Conservation (phyloP, 2,329 filamentous ascomycete genomes). For the Blastomyces gilchristii region DNA sequence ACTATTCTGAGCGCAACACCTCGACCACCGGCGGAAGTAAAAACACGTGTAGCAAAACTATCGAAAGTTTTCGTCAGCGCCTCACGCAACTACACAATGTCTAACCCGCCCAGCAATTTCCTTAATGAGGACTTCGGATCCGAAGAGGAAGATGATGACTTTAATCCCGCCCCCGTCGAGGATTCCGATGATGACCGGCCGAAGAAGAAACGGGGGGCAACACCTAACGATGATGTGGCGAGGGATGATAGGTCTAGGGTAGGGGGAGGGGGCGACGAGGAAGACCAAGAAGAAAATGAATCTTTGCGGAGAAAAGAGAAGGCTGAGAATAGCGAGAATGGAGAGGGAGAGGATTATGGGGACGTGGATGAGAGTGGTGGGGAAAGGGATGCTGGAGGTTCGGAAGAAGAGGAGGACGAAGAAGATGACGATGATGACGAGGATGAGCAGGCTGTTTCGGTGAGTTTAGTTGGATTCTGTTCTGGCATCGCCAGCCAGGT, state of each 20-base stretch:
- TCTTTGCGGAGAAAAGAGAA: conserved; percentile 32
- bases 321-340: conserved; percentile 37
- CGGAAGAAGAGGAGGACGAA: conserved; percentile 50
- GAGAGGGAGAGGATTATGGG: conserved; percentile 20
- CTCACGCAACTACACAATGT: conserved; percentile 19
- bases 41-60: not conserved
- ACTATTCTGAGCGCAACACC: not conserved
- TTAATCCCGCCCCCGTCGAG: conserved; percentile 71
- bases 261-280: conserved; percentile 21
- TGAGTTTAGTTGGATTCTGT: conserved; percentile 20
- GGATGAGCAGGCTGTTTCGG: conserved; percentile 51
- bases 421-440: conserved; percentile 42
- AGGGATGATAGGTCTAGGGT: conserved; percentile 17
- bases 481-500: not conserved
- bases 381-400: conserved; percentile 41
- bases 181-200: conserved; percentile 56
- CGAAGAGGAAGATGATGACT: conserved; percentile 68
- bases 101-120: conserved; percentile 30
- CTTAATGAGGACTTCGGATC: conserved; percentile 44
- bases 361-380: conserved; percentile 29
- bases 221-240: conserved; percentile 31
- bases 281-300: conserved; percentile 39
- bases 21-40: not conserved
- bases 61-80: not conserved
- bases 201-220: not conserved